Evolutionary conservation across 75 land plant species (phyloP).

Genomic region (Sequoia sempervirens): DNA sequence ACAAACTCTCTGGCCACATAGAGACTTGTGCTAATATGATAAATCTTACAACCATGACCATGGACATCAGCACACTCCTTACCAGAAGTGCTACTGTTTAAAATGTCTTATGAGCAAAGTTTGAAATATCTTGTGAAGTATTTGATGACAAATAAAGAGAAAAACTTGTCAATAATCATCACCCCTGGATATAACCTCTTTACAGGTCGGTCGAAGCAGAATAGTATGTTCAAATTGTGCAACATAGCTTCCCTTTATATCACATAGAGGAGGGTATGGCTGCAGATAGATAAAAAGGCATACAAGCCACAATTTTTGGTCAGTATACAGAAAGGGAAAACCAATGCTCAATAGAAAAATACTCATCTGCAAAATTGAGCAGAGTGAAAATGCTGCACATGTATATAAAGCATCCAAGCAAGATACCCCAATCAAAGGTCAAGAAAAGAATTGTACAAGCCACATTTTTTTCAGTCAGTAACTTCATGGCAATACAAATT

Average conservation of each 20-base stretch:
- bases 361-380: not conserved
- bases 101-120: not conserved
- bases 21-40: not conserved
- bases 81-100: not conserved
- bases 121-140: not conserved
- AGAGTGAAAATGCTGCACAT: not conserved
- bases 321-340: not conserved
- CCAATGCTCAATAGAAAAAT: not conserved
- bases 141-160: not conserved
- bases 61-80: not conserved
- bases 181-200: constrained; percentile 90
- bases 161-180: constrained; percentile 57
- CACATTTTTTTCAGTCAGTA: not conserved
- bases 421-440: not conserved
- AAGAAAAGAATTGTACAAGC: not conserved
- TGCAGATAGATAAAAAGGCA: constrained; percentile 25
- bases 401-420: not conserved
- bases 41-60: not conserved
- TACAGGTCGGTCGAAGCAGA: constrained; percentile 89
- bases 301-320: not conserved
- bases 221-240: constrained; percentile 96
- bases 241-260: constrained; percentile 91
- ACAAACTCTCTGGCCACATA: not conserved
- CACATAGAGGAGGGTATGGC: constrained; percentile 93
- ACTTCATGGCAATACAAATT: not conserved